Percentiles rank a stretch among this genome's conserved stretches.
These are phyloP conservation scores for Nymphaea colorata DNA, from an alignment of 164 flowering plant genomes.

Conservation along the genomic window DNA sequence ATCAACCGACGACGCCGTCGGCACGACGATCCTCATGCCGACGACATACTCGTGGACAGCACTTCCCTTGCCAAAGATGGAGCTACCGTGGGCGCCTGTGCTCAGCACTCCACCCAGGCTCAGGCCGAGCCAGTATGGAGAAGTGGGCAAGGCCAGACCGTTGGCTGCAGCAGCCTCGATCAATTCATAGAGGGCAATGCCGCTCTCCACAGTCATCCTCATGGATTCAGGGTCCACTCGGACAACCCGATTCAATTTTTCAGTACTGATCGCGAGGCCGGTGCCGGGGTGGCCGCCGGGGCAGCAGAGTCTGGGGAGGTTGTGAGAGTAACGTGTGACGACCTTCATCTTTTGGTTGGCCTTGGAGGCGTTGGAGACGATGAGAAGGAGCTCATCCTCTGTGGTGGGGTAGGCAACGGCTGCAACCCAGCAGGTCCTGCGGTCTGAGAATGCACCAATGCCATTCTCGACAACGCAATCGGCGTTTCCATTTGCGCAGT, in stretches of 20 bases:
- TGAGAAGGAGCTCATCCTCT: constrained; percentile 26
- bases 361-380: constrained; percentile 24
- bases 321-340: constrained; percentile 30
- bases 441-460: constrained; percentile 37
- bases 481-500: constrained; percentile 17
- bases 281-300: constrained; percentile 24
- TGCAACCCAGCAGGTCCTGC: constrained; percentile 24
- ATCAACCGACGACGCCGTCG: background rate
- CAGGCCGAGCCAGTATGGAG: constrained; percentile 7
- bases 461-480: constrained; percentile 42
- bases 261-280: constrained; percentile 11
- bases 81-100: constrained; percentile 6
- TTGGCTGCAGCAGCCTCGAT: constrained; percentile 2
- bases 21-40: constrained; percentile 6
- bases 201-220: constrained; percentile 5
- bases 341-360: constrained; percentile 30
- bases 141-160: constrained; percentile 2
- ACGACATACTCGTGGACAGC: background rate
- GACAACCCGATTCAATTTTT: background rate
- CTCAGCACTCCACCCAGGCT: constrained; percentile 4
- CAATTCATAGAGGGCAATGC: background rate
- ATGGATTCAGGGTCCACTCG: constrained; percentile 8
- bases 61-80: constrained; percentile 3
- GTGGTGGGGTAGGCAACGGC: constrained; percentile 23
- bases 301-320: constrained; percentile 40